Evolutionary conservation across 306 rosid species (phyloP), one percentile per base, ranked within the genome.

Genomic region (Erythrophleum fordii): DNA sequence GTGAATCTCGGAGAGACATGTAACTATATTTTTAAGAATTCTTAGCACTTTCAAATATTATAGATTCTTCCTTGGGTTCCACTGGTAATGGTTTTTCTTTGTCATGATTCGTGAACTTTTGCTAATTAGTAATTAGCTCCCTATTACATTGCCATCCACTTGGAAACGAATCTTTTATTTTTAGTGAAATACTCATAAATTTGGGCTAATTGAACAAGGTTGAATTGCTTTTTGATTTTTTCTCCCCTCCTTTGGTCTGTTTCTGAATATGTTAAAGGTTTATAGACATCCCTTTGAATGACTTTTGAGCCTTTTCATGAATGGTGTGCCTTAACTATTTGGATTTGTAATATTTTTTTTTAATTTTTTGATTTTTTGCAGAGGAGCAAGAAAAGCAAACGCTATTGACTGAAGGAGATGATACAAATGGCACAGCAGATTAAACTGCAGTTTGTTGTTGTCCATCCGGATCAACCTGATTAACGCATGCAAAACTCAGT

Each of bases 331-430:
- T 20, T 81, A 75, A 78, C 31, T 8, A n/a, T 14, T 8, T 71
- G 55, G 11, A 22, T 48, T 34, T 77, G 29, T 68, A 23, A 52
- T n/a, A n/a, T n/a, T 58, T 58, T 25, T 4, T 31, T 31, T 58
- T 12, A n/a, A n/a, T 6, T 59, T 64, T 48, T 2, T 12, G 3
- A 46, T 66, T 10, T 72, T 61, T 48, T 51, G 73, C 89, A 92
- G 97, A 83, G 92, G 95, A 94, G 88, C 97, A 91, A 86, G 97
- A 89, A 84, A 92, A 87, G 82, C 88, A 92, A 66, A 90, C 87
- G 65, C 86, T 89, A 82, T 44, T 88, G 71, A 82, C 88, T 55
- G 95, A 91, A 74, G 94, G 87, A 85, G 91, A 94, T 22, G 92
- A 71, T 31, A 53, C 87, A 67, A 86, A 78, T 69, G 90, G 81